A percentile compares a stretch with the other conserved stretches of the same genome.
These are phyloP conservation scores for Coleophoma cylindrospora DNA, from an alignment of 2,329 filamentous ascomycete species.

Conservation along the genomic window DNA sequence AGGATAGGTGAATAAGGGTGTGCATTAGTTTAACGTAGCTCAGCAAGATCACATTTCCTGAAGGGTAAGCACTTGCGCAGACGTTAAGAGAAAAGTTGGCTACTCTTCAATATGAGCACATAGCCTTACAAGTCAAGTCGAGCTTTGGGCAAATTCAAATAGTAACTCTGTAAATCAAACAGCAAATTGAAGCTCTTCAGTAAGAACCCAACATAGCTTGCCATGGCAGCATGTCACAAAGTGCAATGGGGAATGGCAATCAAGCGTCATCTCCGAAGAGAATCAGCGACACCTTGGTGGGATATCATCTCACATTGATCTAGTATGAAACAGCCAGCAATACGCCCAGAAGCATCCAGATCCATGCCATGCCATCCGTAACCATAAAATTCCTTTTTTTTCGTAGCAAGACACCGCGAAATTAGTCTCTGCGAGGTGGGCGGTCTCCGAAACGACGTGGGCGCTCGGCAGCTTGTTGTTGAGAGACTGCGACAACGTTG, in stretches of 20 bases:
- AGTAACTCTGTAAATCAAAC: too few species aligned
- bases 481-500: slow-evolving; percentile 87
- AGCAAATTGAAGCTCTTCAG: too few species aligned
- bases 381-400: slow-evolving; percentile 12
- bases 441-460: slow-evolving; percentile 73
- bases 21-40: too few species aligned
- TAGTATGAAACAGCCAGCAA: slow-evolving; percentile 36
- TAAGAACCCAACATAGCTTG: too few species aligned
- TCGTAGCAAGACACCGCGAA: slow-evolving; percentile 10
- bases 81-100: too few species aligned
- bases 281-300: slow-evolving; percentile 88
- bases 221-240: too few species aligned
- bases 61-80: too few species aligned
- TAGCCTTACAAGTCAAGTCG: too few species aligned
- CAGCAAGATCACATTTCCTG: too few species aligned
- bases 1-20: too few species aligned
- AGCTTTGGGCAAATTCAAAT: too few species aligned
- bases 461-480: slow-evolving; percentile 83
- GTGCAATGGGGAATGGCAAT: slow-evolving; percentile 64
- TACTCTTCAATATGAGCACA: too few species aligned
- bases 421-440: slow-evolving; percentile 35
- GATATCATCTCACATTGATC: slow-evolving; percentile 54
- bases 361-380: slow-evolving; percentile 13
- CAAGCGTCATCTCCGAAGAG: slow-evolving; percentile 76
- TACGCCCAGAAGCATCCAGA: slow-evolving; percentile 25